Evolutionary conservation across 2,329 filamentous ascomycete genomes (phyloP).

Genomic region (Claviceps cyperi): DNA sequence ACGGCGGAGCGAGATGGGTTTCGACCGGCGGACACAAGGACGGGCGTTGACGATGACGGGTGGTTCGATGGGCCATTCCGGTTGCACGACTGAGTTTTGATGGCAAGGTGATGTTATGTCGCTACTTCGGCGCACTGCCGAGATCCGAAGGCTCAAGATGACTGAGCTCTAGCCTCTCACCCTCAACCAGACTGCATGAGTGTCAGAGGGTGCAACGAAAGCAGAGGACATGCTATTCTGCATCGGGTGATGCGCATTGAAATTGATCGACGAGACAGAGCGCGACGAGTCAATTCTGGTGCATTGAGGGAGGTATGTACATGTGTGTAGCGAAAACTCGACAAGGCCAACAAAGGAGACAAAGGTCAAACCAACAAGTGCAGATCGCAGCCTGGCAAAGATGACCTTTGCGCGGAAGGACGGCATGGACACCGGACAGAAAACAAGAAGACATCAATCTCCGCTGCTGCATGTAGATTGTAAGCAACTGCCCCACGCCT

Average conservation of each 20-base stretch:
- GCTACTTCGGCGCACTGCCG: background rate
- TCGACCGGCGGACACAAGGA: background rate
- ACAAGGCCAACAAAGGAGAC: background rate
- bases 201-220: background rate
- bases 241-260: background rate
- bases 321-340: no score
- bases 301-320: background rate
- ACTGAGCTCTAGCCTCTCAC: background rate
- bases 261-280: background rate
- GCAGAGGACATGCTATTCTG: background rate
- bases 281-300: background rate
- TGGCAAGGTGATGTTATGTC: background rate
- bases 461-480: background rate
- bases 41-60: background rate
- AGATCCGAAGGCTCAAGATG: background rate
- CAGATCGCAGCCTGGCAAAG: background rate
- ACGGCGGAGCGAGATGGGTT: background rate
- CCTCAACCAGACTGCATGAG: background rate
- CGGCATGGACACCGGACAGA: background rate
- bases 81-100: background rate
- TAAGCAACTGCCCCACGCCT: background rate
- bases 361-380: background rate
- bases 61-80: conserved; percentile 2
- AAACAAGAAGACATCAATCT: background rate
- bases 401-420: background rate